Evolutionary conservation across 805 yeast genomes (phyloP), one percentile per base, ranked within the genome.

Genomic region (Wickerhamiella shivajii): DNA sequence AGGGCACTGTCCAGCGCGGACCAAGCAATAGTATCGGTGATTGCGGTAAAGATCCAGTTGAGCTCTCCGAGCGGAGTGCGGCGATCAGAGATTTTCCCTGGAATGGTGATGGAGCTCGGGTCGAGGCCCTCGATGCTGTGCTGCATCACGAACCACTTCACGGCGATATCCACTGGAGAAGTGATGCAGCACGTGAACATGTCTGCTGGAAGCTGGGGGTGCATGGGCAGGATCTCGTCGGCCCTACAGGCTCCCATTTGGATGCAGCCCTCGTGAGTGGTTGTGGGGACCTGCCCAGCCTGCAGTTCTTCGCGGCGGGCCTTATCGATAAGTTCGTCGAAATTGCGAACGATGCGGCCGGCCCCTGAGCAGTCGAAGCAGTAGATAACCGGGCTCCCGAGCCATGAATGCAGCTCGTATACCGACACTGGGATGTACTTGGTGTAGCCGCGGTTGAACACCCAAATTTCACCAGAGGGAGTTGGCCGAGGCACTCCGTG

Each of bases 401-500:
- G 61, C 98, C 98, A 90, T 3, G 92, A 76, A 49, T 90, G 98
- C 30, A 90, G 61, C 49, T 90, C 98, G 54, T 80, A 84, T n/a
- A 90, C 58, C 7, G 94, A 80, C 2, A 90, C 90, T 1, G 98
- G 98, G 38, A 90, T 90, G 53, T 90, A 90, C 57, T 90, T 98
- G 1, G 98, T 90, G 53, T 85, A 90, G 1, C 94, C 94, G 44
- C 96, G 64, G 55, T 90, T 90, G 60, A 90, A 90, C 8, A 90
- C 97, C 98, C 98, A 90, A 18, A 90, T 81, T 51, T 90, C 98
- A 16, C 98, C 98, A 29, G 85, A 72, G 22, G 83, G 74, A 0
- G 98, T 90, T 0, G 98, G 97, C 47, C 83, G 83, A 0, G 98
- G 98, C 2, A 90, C 98, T 16, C 98, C 98, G 51, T 90, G 98